Evolutionary conservation across 345 rosid species (phyloP).

Genomic region (Populus pruinosa): DNA sequence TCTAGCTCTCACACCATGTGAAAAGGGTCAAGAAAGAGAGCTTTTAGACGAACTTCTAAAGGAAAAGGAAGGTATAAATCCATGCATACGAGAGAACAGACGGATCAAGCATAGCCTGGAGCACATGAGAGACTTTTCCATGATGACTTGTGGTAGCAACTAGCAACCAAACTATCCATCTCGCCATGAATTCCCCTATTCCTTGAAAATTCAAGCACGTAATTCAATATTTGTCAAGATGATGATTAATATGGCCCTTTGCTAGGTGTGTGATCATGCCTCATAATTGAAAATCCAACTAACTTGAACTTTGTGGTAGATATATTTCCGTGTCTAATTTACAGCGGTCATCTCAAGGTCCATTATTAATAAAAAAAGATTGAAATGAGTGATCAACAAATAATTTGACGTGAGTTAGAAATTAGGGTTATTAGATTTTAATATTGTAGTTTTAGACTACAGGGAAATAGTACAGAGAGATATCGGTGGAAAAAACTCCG

Average conservation of each 20-base stretch:
- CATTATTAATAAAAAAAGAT: background rate
- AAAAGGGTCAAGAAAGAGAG: background rate
- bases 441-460: no score
- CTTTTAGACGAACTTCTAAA: background rate
- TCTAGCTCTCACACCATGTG: background rate
- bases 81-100: background rate
- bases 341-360: background rate
- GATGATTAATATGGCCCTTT: background rate
- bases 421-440: no score
- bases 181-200: background rate
- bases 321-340: background rate
- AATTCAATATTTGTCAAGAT: background rate
- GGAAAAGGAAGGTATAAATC: background rate
- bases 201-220: background rate
- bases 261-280: background rate
- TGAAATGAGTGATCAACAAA: background rate
- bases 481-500: no score
- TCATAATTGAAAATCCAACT: slow-evolving; percentile 6
- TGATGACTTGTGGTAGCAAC: background rate
- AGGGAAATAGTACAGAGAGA: no score
- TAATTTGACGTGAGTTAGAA: no score
- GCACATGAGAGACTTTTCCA: background rate
- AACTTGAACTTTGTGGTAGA: background rate
- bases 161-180: slow-evolving; percentile 1
- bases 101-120: background rate